These are phyloP conservation scores for Skeletonema tropicum DNA, from an alignment of 108 stramenopile species.

Conservation along the genomic window DNA sequence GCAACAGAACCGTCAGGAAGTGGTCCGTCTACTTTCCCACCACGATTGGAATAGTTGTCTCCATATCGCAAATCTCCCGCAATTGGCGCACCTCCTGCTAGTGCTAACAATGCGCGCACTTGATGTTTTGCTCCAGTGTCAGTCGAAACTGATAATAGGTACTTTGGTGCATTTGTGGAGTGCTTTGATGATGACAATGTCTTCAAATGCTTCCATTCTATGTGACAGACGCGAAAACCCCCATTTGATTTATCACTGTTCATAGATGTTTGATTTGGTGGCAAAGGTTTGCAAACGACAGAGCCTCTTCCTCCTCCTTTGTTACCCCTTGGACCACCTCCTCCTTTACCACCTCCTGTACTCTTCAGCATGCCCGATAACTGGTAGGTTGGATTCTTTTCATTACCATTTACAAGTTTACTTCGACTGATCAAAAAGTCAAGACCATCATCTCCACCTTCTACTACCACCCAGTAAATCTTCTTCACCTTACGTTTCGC, in stretches of 20 bases:
- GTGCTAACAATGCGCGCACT: conserved; percentile 76
- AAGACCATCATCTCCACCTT: conserved; percentile 44
- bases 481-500: conserved; percentile 62
- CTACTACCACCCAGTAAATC: conserved; percentile 58
- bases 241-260: not conserved
- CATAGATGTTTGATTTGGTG: not conserved
- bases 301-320: conserved; percentile 28
- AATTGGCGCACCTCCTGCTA: conserved; percentile 65
- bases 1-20: conserved; percentile 83
- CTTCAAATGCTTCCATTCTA: conserved; percentile 57
- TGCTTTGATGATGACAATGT: conserved; percentile 14
- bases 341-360: conserved; percentile 4
- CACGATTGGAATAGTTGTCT: conserved; percentile 23
- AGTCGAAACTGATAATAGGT: conserved; percentile 59
- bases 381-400: conserved; percentile 33
- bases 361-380: conserved; percentile 39
- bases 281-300: conserved; percentile 39
- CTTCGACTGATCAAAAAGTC: conserved; percentile 25
- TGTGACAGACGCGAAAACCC: conserved; percentile 45
- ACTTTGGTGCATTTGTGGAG: conserved; percentile 20
- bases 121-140: conserved; percentile 82
- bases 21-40: conserved; percentile 45
- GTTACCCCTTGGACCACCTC: conserved; percentile 6
- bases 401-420: not conserved
- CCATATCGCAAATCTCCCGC: conserved; percentile 84